Conservation (phyloP, 306 rosid species). For the Quercus parvula region DNA sequence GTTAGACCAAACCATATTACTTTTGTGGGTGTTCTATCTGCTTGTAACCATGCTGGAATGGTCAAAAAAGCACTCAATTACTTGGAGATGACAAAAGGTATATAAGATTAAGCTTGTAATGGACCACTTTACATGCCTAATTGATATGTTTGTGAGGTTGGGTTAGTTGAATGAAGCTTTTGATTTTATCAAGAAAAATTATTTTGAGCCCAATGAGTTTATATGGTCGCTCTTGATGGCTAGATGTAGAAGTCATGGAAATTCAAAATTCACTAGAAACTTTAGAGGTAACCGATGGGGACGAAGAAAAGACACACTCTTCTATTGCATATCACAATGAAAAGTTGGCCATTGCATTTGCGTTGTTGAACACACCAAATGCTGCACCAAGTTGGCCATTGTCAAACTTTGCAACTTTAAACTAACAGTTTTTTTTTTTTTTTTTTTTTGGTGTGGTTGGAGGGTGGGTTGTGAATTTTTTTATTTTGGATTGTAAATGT, state of each 20-base stretch:
- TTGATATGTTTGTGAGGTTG: slow-evolving; percentile 69
- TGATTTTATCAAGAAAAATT: slow-evolving; percentile 53
- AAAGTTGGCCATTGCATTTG: slow-evolving; percentile 72
- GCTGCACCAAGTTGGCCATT: slow-evolving; percentile 23
- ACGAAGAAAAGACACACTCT: slow-evolving; percentile 38
- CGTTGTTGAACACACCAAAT: slow-evolving; percentile 55
- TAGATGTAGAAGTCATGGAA: slow-evolving; percentile 72
- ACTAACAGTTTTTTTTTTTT: too few species aligned
- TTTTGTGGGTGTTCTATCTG: too few species aligned
- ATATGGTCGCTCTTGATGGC: slow-evolving; percentile 17
- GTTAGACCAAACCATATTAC: slow-evolving; percentile 56
- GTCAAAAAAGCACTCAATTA: slow-evolving; percentile 59
- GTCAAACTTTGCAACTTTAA: too few species aligned
- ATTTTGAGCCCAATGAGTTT: slow-evolving; percentile 5
- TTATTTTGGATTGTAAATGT: too few species aligned
- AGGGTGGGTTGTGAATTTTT: too few species aligned
- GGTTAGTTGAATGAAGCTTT: slow-evolving; percentile 76
- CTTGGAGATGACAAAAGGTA: slow-evolving; percentile 63
- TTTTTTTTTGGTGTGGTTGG: too few species aligned
- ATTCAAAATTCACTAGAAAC: slow-evolving; percentile 39
- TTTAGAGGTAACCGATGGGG: slow-evolving; percentile 49
- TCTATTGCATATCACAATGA: slow-evolving; percentile 58
- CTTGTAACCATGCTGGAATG: slow-evolving; percentile 53
- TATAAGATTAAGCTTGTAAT: slow-evolving; percentile 75
- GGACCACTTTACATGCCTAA: slow-evolving; percentile 76